Percentiles rank a stretch among this genome's conserved stretches.
Conservation (phyloP, 2,329 filamentous ascomycete genomes). For the Nothomitra cinnamomea region DNA sequence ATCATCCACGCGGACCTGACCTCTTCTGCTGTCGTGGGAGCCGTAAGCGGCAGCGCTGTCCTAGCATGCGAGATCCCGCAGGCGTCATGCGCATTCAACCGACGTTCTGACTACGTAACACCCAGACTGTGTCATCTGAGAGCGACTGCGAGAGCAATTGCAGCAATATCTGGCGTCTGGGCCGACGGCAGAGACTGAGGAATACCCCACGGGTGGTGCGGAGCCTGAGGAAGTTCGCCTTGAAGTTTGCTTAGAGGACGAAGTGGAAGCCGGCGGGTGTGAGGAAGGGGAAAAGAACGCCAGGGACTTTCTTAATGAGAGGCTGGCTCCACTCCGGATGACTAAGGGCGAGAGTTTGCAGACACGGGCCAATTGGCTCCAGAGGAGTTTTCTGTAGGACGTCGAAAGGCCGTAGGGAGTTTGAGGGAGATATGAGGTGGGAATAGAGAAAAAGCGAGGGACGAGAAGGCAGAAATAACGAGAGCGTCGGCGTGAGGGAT, state of each 20-base stretch:
- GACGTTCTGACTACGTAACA: slow-evolving; percentile 1
- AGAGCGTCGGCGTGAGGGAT: no score
- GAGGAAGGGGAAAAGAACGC: background rate
- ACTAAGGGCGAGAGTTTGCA: no score
- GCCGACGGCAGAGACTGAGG: no score
- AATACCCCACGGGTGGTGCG: no score
- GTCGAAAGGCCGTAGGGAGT: no score
- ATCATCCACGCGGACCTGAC: background rate
- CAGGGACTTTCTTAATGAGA: background rate
- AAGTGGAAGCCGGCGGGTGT: background rate
- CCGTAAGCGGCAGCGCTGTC: slow-evolving; percentile 1
- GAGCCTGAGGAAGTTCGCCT: background rate
- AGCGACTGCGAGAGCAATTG: background rate
- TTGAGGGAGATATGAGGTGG: no score
- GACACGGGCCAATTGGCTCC: no score
- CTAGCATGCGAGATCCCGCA: slow-evolving; percentile 1
- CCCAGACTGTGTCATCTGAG: background rate
- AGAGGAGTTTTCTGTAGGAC: no score
- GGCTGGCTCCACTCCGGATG: no score
- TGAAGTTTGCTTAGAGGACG: background rate
- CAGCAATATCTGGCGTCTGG: background rate
- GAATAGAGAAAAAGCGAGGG: no score
- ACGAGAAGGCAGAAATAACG: no score
- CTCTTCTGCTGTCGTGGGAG: background rate
- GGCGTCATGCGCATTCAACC: slow-evolving; percentile 1